phyloP scores from a whole-genome alignment of 495 filamentous ascomycete genomes.

The Trichoderma orchidacearum region DNA sequence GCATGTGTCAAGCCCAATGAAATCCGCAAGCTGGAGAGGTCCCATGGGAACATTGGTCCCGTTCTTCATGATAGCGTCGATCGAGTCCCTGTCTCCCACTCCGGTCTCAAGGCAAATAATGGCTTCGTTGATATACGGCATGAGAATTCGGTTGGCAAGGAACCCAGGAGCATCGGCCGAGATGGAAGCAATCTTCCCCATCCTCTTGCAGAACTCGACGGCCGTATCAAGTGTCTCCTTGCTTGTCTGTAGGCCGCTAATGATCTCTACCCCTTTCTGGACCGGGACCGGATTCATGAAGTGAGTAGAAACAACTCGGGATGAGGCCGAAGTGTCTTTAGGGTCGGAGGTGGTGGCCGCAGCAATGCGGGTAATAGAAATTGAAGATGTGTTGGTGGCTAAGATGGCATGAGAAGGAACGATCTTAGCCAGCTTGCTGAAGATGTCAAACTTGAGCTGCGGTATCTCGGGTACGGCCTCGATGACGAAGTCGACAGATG shows the following conservation, averaged over 20 bases:
- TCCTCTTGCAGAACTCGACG: constrained; percentile 72
- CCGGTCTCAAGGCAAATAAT: constrained; percentile 93
- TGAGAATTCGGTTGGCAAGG: constrained; percentile 89
- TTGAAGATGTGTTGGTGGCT: constrained; percentile 94
- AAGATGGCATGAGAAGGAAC: constrained; percentile 81
- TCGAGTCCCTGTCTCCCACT: constrained; percentile 73
- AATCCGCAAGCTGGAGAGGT: constrained; percentile 84
- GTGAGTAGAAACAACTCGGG: constrained; percentile 87
- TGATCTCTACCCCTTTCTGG: constrained; percentile 97
- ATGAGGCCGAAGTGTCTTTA: constrained; percentile 64
- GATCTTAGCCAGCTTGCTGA: constrained; percentile 69
- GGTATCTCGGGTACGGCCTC: constrained; percentile 94
- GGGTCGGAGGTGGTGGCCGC: constrained; percentile 65
- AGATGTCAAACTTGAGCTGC: constrained; percentile 76
- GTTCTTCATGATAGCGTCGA: constrained; percentile 98
- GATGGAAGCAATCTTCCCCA: constrained; percentile 84
- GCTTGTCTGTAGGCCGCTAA: constrained; percentile 84
- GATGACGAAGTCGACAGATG: constrained; percentile 89
- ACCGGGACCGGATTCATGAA: constrained; percentile 99
- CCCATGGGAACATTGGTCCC: constrained; percentile 99
- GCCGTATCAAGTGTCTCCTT: constrained; percentile 66
- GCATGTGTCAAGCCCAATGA: constrained; percentile 95
- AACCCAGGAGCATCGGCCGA: constrained; percentile 89
- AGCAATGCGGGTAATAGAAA: constrained; percentile 92
- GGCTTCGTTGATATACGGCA: constrained; percentile 99